phyloP scores from a whole-genome alignment of 148 eudicot species.

The Beta vulgaris region DNA sequence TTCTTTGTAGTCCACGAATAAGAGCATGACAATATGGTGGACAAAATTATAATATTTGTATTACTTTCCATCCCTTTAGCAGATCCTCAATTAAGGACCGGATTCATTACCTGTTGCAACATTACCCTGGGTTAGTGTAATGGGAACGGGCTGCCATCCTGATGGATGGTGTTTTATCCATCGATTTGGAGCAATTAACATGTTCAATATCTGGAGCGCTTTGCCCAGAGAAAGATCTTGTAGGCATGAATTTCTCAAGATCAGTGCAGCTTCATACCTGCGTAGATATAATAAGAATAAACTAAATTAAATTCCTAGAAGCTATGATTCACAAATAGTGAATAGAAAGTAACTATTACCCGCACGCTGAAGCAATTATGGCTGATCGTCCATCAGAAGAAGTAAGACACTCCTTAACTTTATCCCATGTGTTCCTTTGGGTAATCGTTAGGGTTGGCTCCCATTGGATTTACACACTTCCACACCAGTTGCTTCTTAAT shows the following conservation, averaged over 20 bases:
- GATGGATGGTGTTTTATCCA: conserved; percentile 67
- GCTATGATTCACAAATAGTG: not conserved
- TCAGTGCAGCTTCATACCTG: conserved; percentile 86
- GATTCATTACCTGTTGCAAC: conserved; percentile 37
- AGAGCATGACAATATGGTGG: conserved; percentile 11
- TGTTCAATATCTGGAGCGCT: conserved; percentile 61
- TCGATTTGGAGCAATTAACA: conserved; percentile 50
- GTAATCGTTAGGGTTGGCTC: conserved; percentile 48
- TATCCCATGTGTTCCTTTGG: conserved; percentile 65
- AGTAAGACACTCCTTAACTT: conserved; percentile 55
- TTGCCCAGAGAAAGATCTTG: conserved; percentile 64
- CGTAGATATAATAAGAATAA: conserved; percentile 3
- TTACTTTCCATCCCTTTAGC: conserved; percentile 19
- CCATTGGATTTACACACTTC: conserved; percentile 70
- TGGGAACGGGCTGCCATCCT: conserved; percentile 84
- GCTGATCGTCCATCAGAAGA: conserved; percentile 65
- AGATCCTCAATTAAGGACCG: conserved; percentile 30
- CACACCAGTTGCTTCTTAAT: conserved; percentile 69
- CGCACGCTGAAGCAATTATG: conserved; percentile 55
- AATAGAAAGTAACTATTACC: conserved; percentile 35
- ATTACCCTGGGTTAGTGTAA: conserved; percentile 47
- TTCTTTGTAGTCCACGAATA: conserved; percentile 10
- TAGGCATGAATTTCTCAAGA: conserved; percentile 64
- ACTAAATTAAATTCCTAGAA: not conserved
- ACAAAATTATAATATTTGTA: conserved; percentile 12